Base-by-base conservation (phyloP, 73 alveolate genomes). In the Breviolum minutum region DNA sequence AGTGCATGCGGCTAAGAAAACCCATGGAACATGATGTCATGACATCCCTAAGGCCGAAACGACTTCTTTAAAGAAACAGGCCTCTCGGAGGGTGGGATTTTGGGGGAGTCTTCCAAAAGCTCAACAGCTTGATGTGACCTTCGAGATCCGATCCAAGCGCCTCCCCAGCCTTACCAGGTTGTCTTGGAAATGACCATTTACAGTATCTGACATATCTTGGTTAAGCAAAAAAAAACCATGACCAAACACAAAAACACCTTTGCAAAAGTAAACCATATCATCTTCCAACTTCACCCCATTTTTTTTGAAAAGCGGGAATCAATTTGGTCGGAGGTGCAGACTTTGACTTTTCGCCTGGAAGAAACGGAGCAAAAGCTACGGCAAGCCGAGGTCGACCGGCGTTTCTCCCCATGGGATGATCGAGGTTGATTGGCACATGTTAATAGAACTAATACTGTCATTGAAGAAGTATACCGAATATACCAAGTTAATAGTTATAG, bases 361-460 rank as follows among this genome's bases (percentile, higher is more conserved):
- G 88, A 90, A 40, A 87, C 97, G 9, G 97, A 90, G 60, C 88
- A 32, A 16, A 90, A 70, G 32, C 76, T 90, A 30, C 97, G 97
- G 20, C 97, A 63, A 26, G 82, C 84, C 32, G 88, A 90, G 97
- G 97, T 7, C 61, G 76, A 66, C 24, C 17, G 24, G 74, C 74
- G 77, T 40, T 40, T 40, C 54, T 0, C 22, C 32, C 27, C 81
- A 10, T 70, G 80, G 81, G 81, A 30, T 71, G 81, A 7, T 71
- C 3, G 32, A 71, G 19, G 81, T 12, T 71, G 81, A 20, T 71
- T 12, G 26, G 54, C 54, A n/a, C n/a, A n/a, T n/a, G n/a, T n/a
- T n/a, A n/a, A n/a, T n/a, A n/a, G n/a, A n/a, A n/a, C n/a, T n/a
- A n/a, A n/a, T n/a, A n/a, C n/a, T 40, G 54, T 40, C 0, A 40